Evolutionary conservation across 345 rosid genomes (phyloP).

Genomic region (Populus alba): DNA sequence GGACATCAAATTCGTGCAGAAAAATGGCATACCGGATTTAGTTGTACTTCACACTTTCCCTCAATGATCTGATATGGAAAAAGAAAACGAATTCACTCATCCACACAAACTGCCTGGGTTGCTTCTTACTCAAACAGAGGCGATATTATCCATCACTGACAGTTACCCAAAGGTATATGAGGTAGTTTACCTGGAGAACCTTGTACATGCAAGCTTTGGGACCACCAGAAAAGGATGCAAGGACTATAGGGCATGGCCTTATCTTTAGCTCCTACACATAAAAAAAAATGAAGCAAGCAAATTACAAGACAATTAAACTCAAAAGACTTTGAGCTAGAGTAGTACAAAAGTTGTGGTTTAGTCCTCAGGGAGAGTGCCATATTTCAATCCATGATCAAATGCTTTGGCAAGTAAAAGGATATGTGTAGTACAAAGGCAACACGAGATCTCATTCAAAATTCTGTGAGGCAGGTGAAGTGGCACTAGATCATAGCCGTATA

Average conservation of each 20-base stretch:
- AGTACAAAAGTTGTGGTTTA: background rate
- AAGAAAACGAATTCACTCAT: background rate
- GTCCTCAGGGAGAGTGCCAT: background rate
- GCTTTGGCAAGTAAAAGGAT: background rate
- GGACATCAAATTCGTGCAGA: background rate
- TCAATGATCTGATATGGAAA: slow-evolving; percentile 62
- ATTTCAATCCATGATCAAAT: background rate
- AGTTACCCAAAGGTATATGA: background rate
- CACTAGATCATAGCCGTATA: background rate
- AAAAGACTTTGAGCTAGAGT: background rate
- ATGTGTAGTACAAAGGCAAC: background rate
- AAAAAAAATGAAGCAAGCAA: slow-evolving; percentile 9
- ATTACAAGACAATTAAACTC: slow-evolving; percentile 5
- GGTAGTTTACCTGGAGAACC: slow-evolving; percentile 70
- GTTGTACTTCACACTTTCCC: slow-evolving; percentile 47
- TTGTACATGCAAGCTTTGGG: slow-evolving; percentile 90
- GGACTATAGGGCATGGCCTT: slow-evolving; percentile 69
- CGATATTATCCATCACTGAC: background rate
- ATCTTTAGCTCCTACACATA: slow-evolving; percentile 63
- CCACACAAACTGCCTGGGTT: background rate
- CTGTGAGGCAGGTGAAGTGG: background rate
- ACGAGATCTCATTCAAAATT: background rate
- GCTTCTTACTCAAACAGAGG: background rate
- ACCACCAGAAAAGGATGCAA: slow-evolving; percentile 89
- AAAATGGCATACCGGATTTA: slow-evolving; percentile 47